These are phyloP conservation scores for Dendrobium chrysotoxum DNA, from an alignment of 106 monocot species.

Conservation along the genomic window DNA sequence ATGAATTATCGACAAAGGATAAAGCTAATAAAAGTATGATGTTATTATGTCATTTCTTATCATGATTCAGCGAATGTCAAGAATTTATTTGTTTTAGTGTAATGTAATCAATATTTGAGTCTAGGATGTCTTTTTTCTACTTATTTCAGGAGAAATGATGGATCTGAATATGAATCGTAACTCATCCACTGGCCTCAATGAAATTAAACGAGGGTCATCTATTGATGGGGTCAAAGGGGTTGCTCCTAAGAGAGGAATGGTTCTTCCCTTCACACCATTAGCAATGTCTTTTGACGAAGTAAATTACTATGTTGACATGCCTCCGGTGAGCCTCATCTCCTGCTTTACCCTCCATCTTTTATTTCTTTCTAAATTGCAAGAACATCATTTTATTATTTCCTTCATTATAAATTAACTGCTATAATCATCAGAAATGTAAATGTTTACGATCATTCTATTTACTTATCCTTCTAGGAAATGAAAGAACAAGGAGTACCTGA, in stretches of 20 bases:
- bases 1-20: conserved; percentile 19
- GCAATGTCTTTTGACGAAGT: conserved; percentile 91
- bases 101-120: neutral
- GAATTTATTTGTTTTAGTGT: neutral
- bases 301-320: conserved; percentile 93
- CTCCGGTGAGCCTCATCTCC: conserved; percentile 42
- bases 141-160: conserved; percentile 42
- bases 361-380: neutral
- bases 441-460: neutral
- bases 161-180: conserved; percentile 17
- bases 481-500: conserved; percentile 48
- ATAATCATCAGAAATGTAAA: neutral
- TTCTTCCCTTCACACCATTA: conserved; percentile 84
- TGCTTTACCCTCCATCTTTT: neutral
- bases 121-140: neutral
- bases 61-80: neutral
- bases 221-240: conserved; percentile 18
- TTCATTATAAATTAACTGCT: neutral
- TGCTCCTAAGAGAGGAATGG: conserved; percentile 72
- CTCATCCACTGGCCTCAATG: conserved; percentile 12
- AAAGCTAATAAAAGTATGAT: conserved; percentile 30
- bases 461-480: conserved; percentile 43
- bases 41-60: neutral
- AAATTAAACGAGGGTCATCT: conserved; percentile 13
- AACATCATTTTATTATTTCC: neutral